Conservation (phyloP, 768 basidiomycete species). For the Harrya chromipes region DNA sequence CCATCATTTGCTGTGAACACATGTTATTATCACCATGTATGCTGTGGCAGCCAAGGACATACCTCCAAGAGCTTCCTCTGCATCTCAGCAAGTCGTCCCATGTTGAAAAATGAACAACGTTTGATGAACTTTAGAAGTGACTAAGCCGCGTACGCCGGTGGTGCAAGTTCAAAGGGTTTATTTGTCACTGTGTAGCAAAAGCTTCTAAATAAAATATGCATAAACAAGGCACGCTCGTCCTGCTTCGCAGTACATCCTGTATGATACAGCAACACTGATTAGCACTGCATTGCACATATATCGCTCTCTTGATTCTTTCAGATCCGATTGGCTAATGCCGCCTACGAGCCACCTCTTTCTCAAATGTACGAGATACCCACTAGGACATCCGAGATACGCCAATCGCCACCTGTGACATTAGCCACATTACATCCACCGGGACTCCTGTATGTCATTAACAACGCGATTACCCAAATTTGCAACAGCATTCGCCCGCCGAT, state of each 20-base stretch:
- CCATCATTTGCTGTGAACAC: slow-evolving; percentile 93
- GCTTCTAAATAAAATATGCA: slow-evolving; percentile 23
- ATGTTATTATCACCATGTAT: not conserved
- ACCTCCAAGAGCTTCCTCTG: slow-evolving; percentile 87
- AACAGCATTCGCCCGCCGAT: not conserved
- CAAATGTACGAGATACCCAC: slow-evolving; percentile 12
- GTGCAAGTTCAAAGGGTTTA: slow-evolving; percentile 15
- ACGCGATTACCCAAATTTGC: not conserved
- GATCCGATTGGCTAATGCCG: not conserved
- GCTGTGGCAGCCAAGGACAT: slow-evolving; percentile 34
- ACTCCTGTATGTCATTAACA: not conserved
- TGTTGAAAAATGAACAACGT: slow-evolving; percentile 34
- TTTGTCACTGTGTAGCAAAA: slow-evolving; percentile 29
- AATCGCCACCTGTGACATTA: not conserved
- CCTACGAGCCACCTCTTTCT: not conserved
- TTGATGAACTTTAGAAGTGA: not conserved
- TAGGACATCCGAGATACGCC: slow-evolving; percentile 9
- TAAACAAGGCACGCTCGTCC: slow-evolving; percentile 20
- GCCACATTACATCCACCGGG: not conserved
- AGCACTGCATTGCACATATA: too few species aligned
- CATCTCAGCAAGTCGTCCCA: slow-evolving; percentile 97
- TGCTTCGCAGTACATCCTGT: not conserved
- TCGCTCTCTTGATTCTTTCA: not conserved
- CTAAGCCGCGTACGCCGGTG: not conserved
- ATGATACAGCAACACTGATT: too few species aligned